Evolutionary conservation across 176 grass and related monocot genomes (phyloP), one percentile per base, ranked within the genome.

Genomic region (Ananas comosus): DNA sequence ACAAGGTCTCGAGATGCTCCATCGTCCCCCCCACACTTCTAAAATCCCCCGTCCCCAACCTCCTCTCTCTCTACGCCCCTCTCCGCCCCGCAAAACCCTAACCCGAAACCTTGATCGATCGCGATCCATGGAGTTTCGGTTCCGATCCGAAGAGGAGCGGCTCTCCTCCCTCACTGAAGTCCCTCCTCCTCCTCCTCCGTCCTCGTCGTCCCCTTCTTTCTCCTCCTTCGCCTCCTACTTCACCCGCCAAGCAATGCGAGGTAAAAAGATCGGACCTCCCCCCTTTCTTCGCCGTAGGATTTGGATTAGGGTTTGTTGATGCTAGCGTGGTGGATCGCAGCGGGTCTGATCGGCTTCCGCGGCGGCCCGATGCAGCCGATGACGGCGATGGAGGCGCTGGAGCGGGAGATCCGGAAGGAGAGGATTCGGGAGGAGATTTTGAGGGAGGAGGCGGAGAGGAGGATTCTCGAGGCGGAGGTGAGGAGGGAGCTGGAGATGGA

Each of bases 401-500:
- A 76, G 19, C 29, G 80, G 23, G 72, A 74, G 51, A 68, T 59
- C 11, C 51, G 70, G 64, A 76, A 69, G 68, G 67, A 72, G 73
- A 70, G 73, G n/a, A 82, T 82, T 3, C 80, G 73, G 12, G 80
- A 76, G 24, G 80, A 76, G 54, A 53, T 82, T 64, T 17, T 82
- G 49, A 70, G 80, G 64, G 73, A 76, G 25, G 67, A 76, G 56
- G 48, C 65, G 53, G 67, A 23, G 24, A 76, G 66, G 75, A 76
- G 49, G 66, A 67, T 76, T 47, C 48, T 82, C 4, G 67, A 72
- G 70, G 80, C 76, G 75, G 80, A 82, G 67, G 80, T 82, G 56
- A 75, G 73, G 58, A 48, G 54, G 73, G 67, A 76, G 51, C 47
- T 82, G 47, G 66, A 51, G 48, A 66, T 71, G 80, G 67, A 82